Evolutionary conservation across 2,329 filamentous ascomycete species (phyloP).

Genomic region (Phialophora macrospora): DNA sequence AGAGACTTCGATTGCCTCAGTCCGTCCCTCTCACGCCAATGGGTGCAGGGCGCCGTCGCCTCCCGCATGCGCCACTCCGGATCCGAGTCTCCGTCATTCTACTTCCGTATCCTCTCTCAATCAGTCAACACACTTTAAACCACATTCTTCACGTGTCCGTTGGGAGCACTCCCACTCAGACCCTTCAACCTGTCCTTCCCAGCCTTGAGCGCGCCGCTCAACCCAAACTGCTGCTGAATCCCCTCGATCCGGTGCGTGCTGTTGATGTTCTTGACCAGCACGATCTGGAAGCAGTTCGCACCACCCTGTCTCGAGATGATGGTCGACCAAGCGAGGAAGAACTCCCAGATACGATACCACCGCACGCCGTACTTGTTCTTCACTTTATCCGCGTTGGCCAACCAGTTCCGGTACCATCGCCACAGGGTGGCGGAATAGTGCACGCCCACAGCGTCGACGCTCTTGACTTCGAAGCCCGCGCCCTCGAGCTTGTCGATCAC

Average conservation of each 20-base stretch:
- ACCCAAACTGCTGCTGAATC: conserved; percentile 69
- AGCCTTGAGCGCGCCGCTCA: conserved; percentile 67
- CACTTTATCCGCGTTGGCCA: conserved; percentile 90
- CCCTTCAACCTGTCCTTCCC: conserved; percentile 45
- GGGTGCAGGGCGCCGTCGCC: too few species aligned
- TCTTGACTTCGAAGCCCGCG: conserved; percentile 89
- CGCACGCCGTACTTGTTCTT: conserved; percentile 91
- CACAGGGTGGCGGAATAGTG: conserved; percentile 97
- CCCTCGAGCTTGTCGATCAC: conserved; percentile 84
- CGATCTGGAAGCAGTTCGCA: conserved; percentile 86
- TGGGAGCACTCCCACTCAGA: background rate
- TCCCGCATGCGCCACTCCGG: background rate
- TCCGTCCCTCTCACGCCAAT: background rate
- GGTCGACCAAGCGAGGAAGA: conserved; percentile 83
- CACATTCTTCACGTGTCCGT: background rate
- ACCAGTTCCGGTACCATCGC: conserved; percentile 99
- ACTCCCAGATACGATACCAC: conserved; percentile 97
- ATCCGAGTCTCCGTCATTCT: background rate
- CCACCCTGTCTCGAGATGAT: conserved; percentile 83
- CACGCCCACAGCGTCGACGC: conserved; percentile 88
- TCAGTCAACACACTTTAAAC: background rate
- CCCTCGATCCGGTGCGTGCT: conserved; percentile 81
- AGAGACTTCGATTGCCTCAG: background rate
- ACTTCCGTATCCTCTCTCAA: background rate
- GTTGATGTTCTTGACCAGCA: conserved; percentile 88